These are phyloP conservation scores for Castanospermum australe DNA, from an alignment of 306 rosid genomes.

Conservation along the genomic window DNA sequence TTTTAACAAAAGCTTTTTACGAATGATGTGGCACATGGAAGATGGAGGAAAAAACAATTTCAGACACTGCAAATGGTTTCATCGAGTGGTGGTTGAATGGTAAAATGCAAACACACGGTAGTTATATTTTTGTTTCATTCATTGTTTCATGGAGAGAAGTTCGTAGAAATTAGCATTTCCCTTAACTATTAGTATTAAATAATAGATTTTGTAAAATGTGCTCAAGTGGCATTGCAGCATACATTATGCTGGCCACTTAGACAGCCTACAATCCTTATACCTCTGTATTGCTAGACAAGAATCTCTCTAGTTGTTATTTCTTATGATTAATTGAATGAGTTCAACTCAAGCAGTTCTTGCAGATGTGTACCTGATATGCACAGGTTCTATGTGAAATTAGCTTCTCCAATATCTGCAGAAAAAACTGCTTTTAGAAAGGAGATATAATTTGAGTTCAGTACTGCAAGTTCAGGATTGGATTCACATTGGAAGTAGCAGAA, in stretches of 20 bases:
- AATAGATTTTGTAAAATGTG: background rate
- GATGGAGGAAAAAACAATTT: too few species aligned
- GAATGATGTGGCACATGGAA: too few species aligned
- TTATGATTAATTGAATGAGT: background rate
- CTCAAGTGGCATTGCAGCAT: background rate
- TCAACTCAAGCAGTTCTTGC: background rate
- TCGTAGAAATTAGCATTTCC: too few species aligned
- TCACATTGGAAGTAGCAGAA: conserved; percentile 51
- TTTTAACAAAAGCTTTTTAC: too few species aligned
- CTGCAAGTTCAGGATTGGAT: conserved; percentile 36
- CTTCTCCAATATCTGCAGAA: background rate
- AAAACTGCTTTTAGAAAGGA: background rate
- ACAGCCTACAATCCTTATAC: background rate
- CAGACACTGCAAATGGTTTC: too few species aligned
- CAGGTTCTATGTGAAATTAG: background rate
- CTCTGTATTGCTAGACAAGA: background rate
- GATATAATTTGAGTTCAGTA: background rate
- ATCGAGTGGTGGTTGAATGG: too few species aligned
- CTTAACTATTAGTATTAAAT: too few species aligned
- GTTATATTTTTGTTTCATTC: background rate
- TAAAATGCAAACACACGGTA: too few species aligned
- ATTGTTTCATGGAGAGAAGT: too few species aligned
- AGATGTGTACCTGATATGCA: background rate
- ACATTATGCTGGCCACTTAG: background rate
- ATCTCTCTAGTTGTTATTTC: background rate